Conservation (phyloP, 108 stramenopile species). For the Skeletonema tropicum region DNA sequence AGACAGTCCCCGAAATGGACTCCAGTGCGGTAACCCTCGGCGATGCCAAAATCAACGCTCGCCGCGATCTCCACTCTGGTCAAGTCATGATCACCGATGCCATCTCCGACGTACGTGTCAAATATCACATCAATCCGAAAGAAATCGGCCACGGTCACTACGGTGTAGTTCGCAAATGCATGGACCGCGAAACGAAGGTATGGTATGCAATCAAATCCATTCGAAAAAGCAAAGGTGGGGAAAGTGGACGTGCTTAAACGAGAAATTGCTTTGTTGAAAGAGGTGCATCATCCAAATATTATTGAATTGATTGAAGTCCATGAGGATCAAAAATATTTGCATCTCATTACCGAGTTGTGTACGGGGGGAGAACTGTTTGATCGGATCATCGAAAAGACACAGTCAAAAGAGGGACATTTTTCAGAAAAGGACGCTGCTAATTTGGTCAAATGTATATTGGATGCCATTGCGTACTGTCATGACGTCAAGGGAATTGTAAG, state of each 20-base stretch:
- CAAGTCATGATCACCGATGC: constrained; percentile 84
- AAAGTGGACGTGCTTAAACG: constrained; percentile 90
- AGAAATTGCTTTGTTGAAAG: constrained; percentile 84
- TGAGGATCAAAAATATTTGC: constrained; percentile 87
- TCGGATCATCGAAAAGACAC: constrained; percentile 91
- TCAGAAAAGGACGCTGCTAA: constrained; percentile 92
- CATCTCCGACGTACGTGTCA: constrained; percentile 77
- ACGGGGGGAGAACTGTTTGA: constrained; percentile 96
- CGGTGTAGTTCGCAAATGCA: constrained; percentile 91
- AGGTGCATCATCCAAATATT: constrained; percentile 92
- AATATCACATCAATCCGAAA: constrained; percentile 87
- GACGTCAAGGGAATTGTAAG: constrained; percentile 84
- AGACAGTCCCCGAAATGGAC: constrained; percentile 22
- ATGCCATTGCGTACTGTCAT: constrained; percentile 95
- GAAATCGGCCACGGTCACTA: constrained; percentile 93
- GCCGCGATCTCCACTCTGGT: constrained; percentile 42
- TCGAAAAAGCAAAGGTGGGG: constrained; percentile 84
- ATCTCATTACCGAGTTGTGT: constrained; percentile 92
- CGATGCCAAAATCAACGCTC: constrained; percentile 42
- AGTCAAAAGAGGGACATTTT: constrained; percentile 90
- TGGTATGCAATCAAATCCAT: constrained; percentile 93
- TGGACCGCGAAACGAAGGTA: constrained; percentile 80
- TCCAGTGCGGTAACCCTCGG: constrained; percentile 38
- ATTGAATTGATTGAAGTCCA: constrained; percentile 87
- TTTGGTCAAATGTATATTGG: constrained; percentile 86